phyloP scores from a whole-genome alignment of 805 yeast species.

The Wickerhamomyces bovis region DNA sequence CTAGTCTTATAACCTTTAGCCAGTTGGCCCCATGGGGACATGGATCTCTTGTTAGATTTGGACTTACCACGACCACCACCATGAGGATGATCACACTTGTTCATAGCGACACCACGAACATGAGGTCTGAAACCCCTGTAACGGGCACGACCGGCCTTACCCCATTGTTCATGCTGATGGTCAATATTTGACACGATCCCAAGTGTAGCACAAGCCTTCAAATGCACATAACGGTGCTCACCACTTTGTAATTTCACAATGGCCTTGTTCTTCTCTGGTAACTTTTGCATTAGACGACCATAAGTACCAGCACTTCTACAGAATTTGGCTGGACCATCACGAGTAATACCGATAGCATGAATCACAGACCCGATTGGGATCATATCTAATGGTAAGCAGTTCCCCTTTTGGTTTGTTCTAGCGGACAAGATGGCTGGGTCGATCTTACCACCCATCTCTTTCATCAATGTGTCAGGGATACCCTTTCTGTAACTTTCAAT shows the following conservation, averaged over 20 bases:
- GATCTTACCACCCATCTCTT: conserved; percentile 83
- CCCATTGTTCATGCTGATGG: conserved; percentile 82
- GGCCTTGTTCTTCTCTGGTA: conserved; percentile 64
- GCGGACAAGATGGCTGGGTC: conserved; percentile 90
- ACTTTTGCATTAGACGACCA: conserved; percentile 79
- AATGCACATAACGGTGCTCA: conserved; percentile 83
- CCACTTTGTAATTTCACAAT: conserved; percentile 82
- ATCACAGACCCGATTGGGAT: conserved; percentile 91
- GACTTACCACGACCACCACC: conserved; percentile 99
- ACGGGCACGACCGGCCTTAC: conserved; percentile 95
- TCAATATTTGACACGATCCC: conserved; percentile 92
- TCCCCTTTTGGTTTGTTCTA: conserved; percentile 86
- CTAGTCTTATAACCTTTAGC: conserved; percentile 94
- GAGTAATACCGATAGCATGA: conserved; percentile 78
- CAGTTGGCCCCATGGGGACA: conserved; percentile 93
- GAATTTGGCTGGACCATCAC: conserved; percentile 75
- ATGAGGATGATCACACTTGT: conserved; percentile 94
- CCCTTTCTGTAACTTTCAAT: conserved; percentile 90
- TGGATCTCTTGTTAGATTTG: conserved; percentile 89
- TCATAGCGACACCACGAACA: conserved; percentile 98
- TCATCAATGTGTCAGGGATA: conserved; percentile 64
- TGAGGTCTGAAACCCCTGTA: conserved; percentile 90
- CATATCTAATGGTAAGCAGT: conserved; percentile 88
- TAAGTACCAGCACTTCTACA: conserved; percentile 94
- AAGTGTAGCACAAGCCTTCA: conserved; percentile 87